These are phyloP conservation scores for Citrus trifoliata DNA, from an alignment of 345 rosid species.

Conservation along the genomic window DNA sequence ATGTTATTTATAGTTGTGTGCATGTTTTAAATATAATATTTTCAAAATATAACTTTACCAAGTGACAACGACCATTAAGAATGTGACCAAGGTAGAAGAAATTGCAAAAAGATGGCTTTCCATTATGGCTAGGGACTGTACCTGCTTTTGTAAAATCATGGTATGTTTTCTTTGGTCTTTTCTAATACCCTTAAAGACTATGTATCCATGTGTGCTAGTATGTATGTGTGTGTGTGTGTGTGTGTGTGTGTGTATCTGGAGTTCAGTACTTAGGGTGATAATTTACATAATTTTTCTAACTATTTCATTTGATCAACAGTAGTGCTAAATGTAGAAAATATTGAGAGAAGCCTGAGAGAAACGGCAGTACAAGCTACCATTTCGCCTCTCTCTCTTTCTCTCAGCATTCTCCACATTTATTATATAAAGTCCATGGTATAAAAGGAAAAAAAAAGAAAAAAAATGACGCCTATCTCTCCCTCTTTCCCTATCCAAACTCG, in stretches of 20 bases:
- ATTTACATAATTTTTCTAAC: conserved; percentile 5
- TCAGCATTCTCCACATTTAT: too few species aligned
- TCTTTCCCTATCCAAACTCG: too few species aligned
- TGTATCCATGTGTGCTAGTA: background rate
- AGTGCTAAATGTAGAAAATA: too few species aligned
- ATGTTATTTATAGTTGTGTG: background rate
- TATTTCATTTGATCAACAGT: conserved; percentile 1
- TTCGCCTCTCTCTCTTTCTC: too few species aligned
- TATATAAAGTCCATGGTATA: too few species aligned
- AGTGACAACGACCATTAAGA: conserved; percentile 48
- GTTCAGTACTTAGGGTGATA: background rate
- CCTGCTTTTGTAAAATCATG: conserved; percentile 86
- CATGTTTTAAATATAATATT: background rate
- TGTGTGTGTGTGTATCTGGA: background rate
- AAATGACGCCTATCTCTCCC: too few species aligned
- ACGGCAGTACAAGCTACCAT: too few species aligned
- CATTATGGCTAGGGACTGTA: conserved; percentile 65
- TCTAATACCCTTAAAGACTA: background rate
- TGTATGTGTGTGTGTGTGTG: background rate
- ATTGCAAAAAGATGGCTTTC: conserved; percentile 62
- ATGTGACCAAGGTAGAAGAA: conserved; percentile 53
- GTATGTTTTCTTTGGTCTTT: conserved; percentile 33
- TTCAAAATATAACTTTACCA: conserved; percentile 24
- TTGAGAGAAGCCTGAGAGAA: too few species aligned
- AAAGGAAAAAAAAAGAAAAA: too few species aligned